A percentile compares a stretch with the other conserved stretches of the same genome.
Evolutionary conservation across 202 grass and related monocot genomes (phyloP).

Genomic region (Carex sylvatica): DNA sequence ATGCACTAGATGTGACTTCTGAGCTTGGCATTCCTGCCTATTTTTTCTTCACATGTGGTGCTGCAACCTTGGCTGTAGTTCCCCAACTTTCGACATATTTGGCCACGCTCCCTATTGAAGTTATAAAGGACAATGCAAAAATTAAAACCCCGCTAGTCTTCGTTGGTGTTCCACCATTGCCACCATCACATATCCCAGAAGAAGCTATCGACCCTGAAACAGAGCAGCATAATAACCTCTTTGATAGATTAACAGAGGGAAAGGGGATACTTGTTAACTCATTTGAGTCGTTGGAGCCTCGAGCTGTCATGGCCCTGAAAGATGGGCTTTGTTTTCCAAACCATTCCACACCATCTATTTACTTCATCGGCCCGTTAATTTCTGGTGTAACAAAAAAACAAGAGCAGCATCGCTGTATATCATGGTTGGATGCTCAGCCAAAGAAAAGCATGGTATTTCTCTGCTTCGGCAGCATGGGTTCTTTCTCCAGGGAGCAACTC

Average conservation of each 20-base stretch:
- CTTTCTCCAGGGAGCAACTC: slow-evolving; percentile 43
- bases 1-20: slow-evolving; percentile 31
- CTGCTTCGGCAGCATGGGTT: slow-evolving; percentile 52
- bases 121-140: slow-evolving; percentile 16
- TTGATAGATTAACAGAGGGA: not conserved
- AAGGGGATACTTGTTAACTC: slow-evolving; percentile 50
- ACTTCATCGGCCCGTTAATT: slow-evolving; percentile 56
- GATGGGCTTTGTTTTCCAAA: slow-evolving; percentile 37
- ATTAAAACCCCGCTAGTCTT: slow-evolving; percentile 21
- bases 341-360: slow-evolving; percentile 33
- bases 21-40: slow-evolving; percentile 48
- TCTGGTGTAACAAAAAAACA: not conserved
- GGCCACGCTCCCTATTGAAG: not conserved
- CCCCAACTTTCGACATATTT: slow-evolving; percentile 19
- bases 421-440: slow-evolving; percentile 54
- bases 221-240: not conserved
- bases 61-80: slow-evolving; percentile 33
- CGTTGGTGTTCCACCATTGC: slow-evolving; percentile 35
- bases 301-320: slow-evolving; percentile 25
- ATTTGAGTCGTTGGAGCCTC: slow-evolving; percentile 38
- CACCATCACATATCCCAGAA: slow-evolving; percentile 29
- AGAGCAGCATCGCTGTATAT: slow-evolving; percentile 35
- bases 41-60: slow-evolving; percentile 38
- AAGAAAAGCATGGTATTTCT: slow-evolving; percentile 65
- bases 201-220: not conserved